Evolutionary conservation across 495 filamentous ascomycete species (phyloP), one percentile per base, ranked within the genome.

Genomic region (Hypoxylon fuscum): DNA sequence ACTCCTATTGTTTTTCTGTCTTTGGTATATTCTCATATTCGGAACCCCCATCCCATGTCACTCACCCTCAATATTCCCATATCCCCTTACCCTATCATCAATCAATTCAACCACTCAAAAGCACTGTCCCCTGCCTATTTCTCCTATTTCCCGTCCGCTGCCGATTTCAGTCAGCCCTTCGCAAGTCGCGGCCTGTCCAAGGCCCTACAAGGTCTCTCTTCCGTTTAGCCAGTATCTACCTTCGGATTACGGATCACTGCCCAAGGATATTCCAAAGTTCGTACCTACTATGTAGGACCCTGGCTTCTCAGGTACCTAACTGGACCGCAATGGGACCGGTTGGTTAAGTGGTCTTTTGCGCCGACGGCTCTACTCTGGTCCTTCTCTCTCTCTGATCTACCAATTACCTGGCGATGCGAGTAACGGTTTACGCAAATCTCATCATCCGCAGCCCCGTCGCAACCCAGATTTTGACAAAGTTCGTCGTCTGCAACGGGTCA

Each of bases 191-290:
- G 46, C 42, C 32, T 23, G 46, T 56, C 31, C 18, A n/a, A 59
- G 41, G 31, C 14, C 29, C 25, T 52, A 52, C 57, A 47, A 54
- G 55, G 61, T 59, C 48, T 35, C 60, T 58, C 58, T 66, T 15
- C 63, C 57, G 47, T 66, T 66, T 66, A 66, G 63, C 63, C 63
- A 66, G 57, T 66, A 66, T 62, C 62, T 31, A 29, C 53, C 42
- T 50, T 62, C 57, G 63, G 57, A 66, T 66, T 66, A 66, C 63
- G 57, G 57, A 62, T 66, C 55, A 57, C 35, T 52, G 29, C 43
- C 51, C 44, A 45, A 49, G 55, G 49, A 54, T 51, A 52, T 59
- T 65, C 44, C 50, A 57, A 54, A 66, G 57, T 62, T 35, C 52
- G 62, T 10, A 41, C 50, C 27, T 56, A 29, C 4, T 11, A 37